Conservation (phyloP, 352 stramenopile species). For the Blastocystis sp. region DNA sequence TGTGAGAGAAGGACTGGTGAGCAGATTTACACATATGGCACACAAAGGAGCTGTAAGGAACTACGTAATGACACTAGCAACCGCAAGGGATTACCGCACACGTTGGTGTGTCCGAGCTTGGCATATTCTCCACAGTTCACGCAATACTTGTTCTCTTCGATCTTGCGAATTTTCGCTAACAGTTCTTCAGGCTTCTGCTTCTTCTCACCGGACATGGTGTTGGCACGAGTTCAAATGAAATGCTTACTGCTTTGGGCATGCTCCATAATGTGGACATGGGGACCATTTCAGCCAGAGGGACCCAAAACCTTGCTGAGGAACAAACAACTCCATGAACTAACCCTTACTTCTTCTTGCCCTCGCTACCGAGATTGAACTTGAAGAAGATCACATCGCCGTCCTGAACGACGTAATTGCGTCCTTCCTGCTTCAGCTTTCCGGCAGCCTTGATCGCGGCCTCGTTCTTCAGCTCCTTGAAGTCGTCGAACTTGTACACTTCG, state of each 20-base stretch:
- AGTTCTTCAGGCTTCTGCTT: too few relatives aligned
- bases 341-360: constrained; percentile 79
- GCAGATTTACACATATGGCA: too few relatives aligned
- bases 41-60: too few relatives aligned
- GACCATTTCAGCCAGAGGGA: too few relatives aligned
- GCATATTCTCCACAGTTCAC: constrained; percentile 8
- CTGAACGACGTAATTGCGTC: constrained; percentile 83
- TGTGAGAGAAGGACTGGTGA: too few relatives aligned
- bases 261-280: too few relatives aligned
- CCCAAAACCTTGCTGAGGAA: too few relatives aligned
- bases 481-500: constrained; percentile 80
- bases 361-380: constrained; percentile 81
- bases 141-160: too few relatives aligned
- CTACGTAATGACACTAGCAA: neutral
- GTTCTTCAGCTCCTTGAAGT: constrained; percentile 81
- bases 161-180: too few relatives aligned
- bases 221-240: too few relatives aligned
- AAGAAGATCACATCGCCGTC: constrained; percentile 87
- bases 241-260: too few relatives aligned
- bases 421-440: constrained; percentile 84
- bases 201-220: neutral
- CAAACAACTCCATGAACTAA: constrained; percentile 78
- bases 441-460: constrained; percentile 80
- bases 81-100: neutral
- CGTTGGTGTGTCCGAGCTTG: constrained; percentile 43